Conservation (phyloP, 2,329 filamentous ascomycete genomes). For the Aspergillus neotritici region DNA sequence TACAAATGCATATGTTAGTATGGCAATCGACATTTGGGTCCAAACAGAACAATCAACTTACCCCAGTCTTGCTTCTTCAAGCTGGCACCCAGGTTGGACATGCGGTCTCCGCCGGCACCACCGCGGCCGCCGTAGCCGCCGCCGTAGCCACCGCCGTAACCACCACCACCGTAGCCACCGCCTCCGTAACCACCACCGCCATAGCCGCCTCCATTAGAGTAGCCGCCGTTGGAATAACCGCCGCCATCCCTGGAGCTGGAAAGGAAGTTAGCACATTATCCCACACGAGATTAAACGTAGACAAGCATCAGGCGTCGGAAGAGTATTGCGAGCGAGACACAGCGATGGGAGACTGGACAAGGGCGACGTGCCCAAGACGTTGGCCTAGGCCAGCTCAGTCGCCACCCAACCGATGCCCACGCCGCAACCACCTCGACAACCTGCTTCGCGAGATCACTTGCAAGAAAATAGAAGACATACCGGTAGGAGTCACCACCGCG, state of each 20-base stretch:
- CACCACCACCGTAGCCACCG: conserved; percentile 32
- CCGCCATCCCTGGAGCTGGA: conserved; percentile 40
- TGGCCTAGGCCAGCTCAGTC: too few relatives aligned
- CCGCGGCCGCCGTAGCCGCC: conserved; percentile 35
- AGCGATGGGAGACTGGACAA: too few relatives aligned
- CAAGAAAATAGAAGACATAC: conserved; percentile 22
- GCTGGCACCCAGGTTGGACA: conserved; percentile 82
- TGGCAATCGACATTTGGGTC: conserved; percentile 7
- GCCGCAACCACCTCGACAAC: background rate
- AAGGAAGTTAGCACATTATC: conserved; percentile 8
- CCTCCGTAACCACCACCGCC: conserved; percentile 37
- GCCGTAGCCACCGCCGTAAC: conserved; percentile 33
- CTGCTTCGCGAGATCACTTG: background rate
- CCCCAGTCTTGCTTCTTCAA: conserved; percentile 87
- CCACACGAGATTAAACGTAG: too few relatives aligned
- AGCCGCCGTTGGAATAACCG: conserved; percentile 42
- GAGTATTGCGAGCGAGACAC: too few relatives aligned
- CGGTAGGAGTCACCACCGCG: conserved; percentile 52
- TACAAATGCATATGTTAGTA: conserved; percentile 37
- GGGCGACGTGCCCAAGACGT: too few relatives aligned
- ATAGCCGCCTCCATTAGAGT: conserved; percentile 35
- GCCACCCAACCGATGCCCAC: background rate
- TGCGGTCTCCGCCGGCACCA: conserved; percentile 76
- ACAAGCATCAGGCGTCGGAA: too few relatives aligned
- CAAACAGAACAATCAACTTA: conserved; percentile 44